Conservation (phyloP, 2,329 filamentous ascomycete genomes). For the Waltergamsia citrina region DNA sequence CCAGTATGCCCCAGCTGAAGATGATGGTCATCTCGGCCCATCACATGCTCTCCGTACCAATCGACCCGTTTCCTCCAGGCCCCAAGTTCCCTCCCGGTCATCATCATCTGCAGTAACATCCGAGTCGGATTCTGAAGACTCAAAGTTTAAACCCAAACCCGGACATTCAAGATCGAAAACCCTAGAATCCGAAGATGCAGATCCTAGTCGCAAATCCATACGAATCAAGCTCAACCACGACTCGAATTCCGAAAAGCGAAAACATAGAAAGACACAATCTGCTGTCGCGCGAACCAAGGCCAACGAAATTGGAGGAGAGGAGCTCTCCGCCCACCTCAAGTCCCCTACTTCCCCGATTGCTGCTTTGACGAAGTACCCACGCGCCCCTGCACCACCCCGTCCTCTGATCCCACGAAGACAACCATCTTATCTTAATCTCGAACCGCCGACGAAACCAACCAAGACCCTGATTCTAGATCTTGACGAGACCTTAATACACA, state of each 20-base stretch:
- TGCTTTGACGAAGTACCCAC: slow-evolving; percentile 79
- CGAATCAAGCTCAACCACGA: slow-evolving; percentile 85
- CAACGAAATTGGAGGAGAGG: slow-evolving; percentile 26
- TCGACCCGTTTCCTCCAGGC: slow-evolving; percentile 9
- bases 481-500: slow-evolving; percentile 96
- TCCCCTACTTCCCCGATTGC: slow-evolving; percentile 80
- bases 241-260: slow-evolving; percentile 63
- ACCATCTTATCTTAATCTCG: slow-evolving; percentile 70
- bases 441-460: slow-evolving; percentile 51
- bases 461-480: slow-evolving; percentile 95
- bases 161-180: slow-evolving; percentile 58
- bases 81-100: slow-evolving; percentile 21
- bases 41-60: slow-evolving; percentile 3
- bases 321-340: slow-evolving; percentile 75
- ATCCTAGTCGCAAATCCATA: slow-evolving; percentile 66
- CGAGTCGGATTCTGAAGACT: slow-evolving; percentile 58
- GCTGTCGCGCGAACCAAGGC: slow-evolving; percentile 31
- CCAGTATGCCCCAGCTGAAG: slow-evolving; percentile 13
- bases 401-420: slow-evolving; percentile 84
- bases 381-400: slow-evolving; percentile 78
- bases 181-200: slow-evolving; percentile 43
- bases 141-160: slow-evolving; percentile 15
- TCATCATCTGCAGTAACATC: slow-evolving; percentile 58
- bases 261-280: slow-evolving; percentile 53
- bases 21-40: slow-evolving; percentile 13